phyloP scores from a whole-genome alignment of 2,329 filamentous ascomycete genomes.

The Leptographium galeiforme region DNA sequence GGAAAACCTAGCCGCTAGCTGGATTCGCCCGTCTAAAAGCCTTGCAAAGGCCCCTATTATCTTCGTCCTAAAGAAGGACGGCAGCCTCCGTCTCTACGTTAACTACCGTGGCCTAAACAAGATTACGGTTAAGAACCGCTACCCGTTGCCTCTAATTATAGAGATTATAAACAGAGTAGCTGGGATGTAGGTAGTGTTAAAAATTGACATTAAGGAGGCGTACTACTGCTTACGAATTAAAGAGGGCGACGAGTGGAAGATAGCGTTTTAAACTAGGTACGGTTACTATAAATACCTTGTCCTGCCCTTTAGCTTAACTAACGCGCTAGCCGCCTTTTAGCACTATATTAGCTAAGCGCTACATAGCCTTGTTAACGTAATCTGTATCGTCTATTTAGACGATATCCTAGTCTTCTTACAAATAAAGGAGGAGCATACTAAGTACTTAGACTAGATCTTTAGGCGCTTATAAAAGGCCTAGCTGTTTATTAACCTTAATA shows the following conservation, averaged over 20 bases:
- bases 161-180: neutral
- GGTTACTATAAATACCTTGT: neutral
- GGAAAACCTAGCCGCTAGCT: neutral
- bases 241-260: neutral
- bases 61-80: constrained; percentile 1
- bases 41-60: constrained; percentile 2
- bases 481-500: neutral
- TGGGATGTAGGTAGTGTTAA: neutral
- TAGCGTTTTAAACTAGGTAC: constrained; percentile 12
- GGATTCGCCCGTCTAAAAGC: neutral
- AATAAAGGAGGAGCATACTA: neutral
- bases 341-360: neutral
- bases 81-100: neutral
- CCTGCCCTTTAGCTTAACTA: neutral
- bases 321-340: neutral
- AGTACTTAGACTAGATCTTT: neutral
- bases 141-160: neutral
- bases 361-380: neutral
- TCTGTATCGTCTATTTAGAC: neutral
- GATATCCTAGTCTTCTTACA: neutral
- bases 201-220: neutral
- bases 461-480: neutral
- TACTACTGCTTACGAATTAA: neutral
- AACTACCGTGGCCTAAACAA: neutral
- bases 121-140: neutral